Percentiles rank a stretch among this genome's conserved stretches.
Conservation (phyloP, 441 rosid species). For the Croton laevigatus region DNA sequence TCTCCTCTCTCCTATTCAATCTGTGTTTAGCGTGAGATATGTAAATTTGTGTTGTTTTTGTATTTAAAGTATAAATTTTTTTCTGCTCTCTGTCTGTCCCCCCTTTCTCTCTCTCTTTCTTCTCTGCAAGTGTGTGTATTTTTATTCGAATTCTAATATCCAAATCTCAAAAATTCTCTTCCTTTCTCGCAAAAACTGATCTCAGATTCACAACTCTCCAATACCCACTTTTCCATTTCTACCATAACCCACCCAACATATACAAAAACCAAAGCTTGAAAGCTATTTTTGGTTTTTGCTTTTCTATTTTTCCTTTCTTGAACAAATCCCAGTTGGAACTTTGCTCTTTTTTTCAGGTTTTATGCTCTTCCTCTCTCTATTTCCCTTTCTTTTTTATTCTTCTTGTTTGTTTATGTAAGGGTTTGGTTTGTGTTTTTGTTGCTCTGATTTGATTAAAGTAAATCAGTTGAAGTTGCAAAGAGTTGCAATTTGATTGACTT, state of each 20-base stretch:
- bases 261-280: not conserved
- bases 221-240: conserved; percentile 13
- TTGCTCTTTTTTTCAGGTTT: conserved; percentile 18
- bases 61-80: too few species aligned
- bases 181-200: conserved; percentile 9
- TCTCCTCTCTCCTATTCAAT: not conserved
- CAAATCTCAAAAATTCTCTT: conserved; percentile 19
- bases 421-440: not conserved
- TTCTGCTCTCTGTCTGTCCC: not conserved
- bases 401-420: not conserved
- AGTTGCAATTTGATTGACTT: conserved; percentile 19
- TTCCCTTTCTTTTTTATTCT: not conserved
- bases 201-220: conserved; percentile 19
- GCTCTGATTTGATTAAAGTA: conserved; percentile 15
- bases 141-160: not conserved
- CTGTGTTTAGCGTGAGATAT: not conserved
- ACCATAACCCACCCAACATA: conserved; percentile 3
- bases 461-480: conserved; percentile 11
- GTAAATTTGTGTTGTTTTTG: not conserved
- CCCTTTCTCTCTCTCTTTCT: not conserved
- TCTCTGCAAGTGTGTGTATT: not conserved
- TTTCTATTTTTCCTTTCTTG: not conserved
- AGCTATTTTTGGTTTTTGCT: not conserved
- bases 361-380: not conserved
- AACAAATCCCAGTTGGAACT: conserved; percentile 9